These are phyloP conservation scores for Beauveria sp. DNA, from an alignment of 2,329 filamentous ascomycete species.

Conservation along the genomic window DNA sequence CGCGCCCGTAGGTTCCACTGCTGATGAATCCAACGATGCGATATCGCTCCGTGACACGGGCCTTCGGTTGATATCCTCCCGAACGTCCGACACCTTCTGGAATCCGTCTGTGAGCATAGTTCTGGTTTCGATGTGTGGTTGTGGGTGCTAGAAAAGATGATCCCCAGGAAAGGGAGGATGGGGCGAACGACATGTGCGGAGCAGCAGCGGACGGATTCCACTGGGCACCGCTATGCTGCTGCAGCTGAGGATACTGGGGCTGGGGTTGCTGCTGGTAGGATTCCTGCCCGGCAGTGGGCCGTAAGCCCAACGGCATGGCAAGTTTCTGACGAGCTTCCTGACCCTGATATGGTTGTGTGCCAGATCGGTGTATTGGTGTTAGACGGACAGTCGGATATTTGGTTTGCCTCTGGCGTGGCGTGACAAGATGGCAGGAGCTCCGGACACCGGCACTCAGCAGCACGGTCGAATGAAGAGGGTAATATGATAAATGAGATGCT, in stretches of 20 bases:
- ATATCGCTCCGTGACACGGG: slow-evolving; percentile 85
- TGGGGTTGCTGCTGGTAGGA: neutral
- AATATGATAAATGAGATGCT: neutral
- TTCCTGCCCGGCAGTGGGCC: neutral
- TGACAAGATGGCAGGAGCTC: neutral
- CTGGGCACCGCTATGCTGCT: neutral
- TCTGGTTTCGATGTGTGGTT: neutral
- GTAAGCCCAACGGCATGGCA: neutral
- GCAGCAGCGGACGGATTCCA: neutral
- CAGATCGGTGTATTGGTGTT: neutral
- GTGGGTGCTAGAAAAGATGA: neutral
- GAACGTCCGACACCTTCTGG: slow-evolving; percentile 48
- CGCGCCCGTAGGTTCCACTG: slow-evolving; percentile 93
- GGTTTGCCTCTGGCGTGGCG: neutral
- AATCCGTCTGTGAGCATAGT: slow-evolving; percentile 27
- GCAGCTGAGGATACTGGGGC: neutral
- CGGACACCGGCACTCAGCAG: neutral
- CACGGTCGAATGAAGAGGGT: neutral
- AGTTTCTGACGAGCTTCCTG: neutral
- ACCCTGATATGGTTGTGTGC: neutral
- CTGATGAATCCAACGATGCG: slow-evolving; percentile 98
- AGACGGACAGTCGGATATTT: neutral
- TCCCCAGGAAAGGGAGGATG: neutral
- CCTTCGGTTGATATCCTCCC: slow-evolving; percentile 62
- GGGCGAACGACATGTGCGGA: slow-evolving; percentile 10